Conservation (phyloP, 345 rosid species). For the Nasturtium officinale region DNA sequence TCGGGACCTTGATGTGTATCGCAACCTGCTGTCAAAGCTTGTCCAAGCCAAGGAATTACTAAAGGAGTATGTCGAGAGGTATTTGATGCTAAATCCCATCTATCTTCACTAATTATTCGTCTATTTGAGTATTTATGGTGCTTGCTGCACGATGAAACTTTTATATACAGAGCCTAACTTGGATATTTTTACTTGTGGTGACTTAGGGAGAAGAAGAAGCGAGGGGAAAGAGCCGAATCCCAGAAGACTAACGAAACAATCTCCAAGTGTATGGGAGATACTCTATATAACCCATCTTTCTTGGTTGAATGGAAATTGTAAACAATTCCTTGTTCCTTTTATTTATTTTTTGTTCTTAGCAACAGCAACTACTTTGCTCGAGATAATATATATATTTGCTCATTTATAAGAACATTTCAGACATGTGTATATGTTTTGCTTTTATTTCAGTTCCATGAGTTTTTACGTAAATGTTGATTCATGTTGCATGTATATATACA, state of each 20-base stretch:
- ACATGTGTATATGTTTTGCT: neutral
- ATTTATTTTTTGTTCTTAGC: conserved; percentile 12
- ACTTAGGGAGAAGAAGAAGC: conserved; percentile 92
- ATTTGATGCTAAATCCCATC: conserved; percentile 16
- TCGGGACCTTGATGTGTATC: conserved; percentile 95
- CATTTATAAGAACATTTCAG: conserved; percentile 25
- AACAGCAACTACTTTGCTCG: conserved; percentile 29
- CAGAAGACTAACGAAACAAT: conserved; percentile 81
- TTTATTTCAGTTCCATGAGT: neutral
- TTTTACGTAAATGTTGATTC: conserved; percentile 8
- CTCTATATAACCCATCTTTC: conserved; percentile 40
- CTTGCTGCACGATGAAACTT: neutral
- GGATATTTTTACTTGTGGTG: conserved; percentile 17
- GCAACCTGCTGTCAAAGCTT: conserved; percentile 88
- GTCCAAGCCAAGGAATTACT: conserved; percentile 97
- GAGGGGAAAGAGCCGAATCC: conserved; percentile 70
- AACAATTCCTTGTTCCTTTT: neutral
- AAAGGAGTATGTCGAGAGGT: conserved; percentile 93
- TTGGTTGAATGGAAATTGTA: conserved; percentile 26
- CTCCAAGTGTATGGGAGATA: conserved; percentile 64
- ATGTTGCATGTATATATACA: conserved; percentile 18
- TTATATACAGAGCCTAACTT: neutral
- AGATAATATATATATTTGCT: conserved; percentile 5
- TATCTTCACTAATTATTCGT: neutral
- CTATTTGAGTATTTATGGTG: neutral